These are phyloP conservation scores for Agrocybe chaxingu DNA, from an alignment of 768 basidiomycete species.

Conservation along the genomic window DNA sequence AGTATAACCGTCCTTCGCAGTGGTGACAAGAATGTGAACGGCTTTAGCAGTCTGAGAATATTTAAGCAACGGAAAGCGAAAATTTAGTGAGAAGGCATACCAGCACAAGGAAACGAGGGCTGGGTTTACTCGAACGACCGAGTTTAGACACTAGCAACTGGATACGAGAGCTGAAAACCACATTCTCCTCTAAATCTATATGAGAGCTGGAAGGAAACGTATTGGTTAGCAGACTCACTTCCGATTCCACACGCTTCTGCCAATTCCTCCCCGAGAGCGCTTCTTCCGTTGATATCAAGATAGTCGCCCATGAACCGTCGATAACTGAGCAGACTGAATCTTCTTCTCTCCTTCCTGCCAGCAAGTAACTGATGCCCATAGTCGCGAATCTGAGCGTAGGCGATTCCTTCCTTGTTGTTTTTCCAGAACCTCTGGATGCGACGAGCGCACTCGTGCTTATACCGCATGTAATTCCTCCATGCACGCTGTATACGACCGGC, in stretches of 20 bases:
- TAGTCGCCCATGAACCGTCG: constrained; percentile 97
- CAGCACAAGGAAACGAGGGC: constrained; percentile 86
- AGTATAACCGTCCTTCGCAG: constrained; percentile 56
- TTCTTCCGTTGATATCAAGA: constrained; percentile 82
- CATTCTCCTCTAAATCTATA: constrained; percentile 55
- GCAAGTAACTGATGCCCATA: constrained; percentile 93
- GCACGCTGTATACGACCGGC: constrained; percentile 94
- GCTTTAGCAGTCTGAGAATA: constrained; percentile 74
- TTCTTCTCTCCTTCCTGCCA: constrained; percentile 86
- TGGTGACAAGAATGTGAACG: constrained; percentile 69
- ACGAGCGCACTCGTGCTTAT: constrained; percentile 91
- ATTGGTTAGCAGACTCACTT: constrained; percentile 42
- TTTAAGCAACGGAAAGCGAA: background rate
- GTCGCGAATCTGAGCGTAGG: constrained; percentile 87
- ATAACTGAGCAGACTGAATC: constrained; percentile 92
- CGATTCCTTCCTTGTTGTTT: constrained; percentile 93
- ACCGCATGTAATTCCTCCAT: constrained; percentile 93
- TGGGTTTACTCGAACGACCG: constrained; percentile 84
- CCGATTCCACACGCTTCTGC: constrained; percentile 68
- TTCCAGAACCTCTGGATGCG: constrained; percentile 99
- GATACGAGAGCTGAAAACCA: constrained; percentile 78
- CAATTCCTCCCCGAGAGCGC: constrained; percentile 73
- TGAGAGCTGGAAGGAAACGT: background rate
- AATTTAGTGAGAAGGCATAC: constrained; percentile 46
- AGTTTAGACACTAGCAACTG: constrained; percentile 85